Evolutionary conservation across 2,329 filamentous ascomycete species (phyloP).

Genomic region (Phyllosticta citribraziliensis): DNA sequence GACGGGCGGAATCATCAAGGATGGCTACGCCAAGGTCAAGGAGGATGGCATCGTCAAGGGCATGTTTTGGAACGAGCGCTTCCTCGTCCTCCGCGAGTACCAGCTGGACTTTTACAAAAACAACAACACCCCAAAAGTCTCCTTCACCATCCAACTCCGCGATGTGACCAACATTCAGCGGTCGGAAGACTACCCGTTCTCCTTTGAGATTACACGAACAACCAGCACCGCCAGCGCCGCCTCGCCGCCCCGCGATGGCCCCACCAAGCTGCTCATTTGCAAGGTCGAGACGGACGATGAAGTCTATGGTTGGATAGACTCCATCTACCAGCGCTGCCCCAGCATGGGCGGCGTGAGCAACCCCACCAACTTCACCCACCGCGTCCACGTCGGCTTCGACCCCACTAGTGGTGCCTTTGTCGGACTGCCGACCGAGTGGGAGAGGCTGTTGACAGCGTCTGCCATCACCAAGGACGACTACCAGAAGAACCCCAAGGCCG

Average conservation of each 20-base stretch:
- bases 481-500: constrained; percentile 72
- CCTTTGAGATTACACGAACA: constrained; percentile 82
- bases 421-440: constrained; percentile 91
- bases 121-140: constrained; percentile 69
- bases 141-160: constrained; percentile 74
- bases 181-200: constrained; percentile 82
- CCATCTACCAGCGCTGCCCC: constrained; percentile 91
- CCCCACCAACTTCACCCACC: constrained; percentile 94
- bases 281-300: constrained; percentile 94
- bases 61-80: constrained; percentile 82
- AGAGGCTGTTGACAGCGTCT: constrained; percentile 88
- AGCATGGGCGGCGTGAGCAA: constrained; percentile 98
- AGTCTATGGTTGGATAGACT: constrained; percentile 97
- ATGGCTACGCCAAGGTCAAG: constrained; percentile 78
- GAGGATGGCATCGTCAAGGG: constrained; percentile 80
- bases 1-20: constrained; percentile 34
- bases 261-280: constrained; percentile 76
- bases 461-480: constrained; percentile 98
- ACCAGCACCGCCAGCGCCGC: constrained; percentile 47
- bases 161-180: constrained; percentile 85
- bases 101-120: constrained; percentile 91
- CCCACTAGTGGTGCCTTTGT: constrained; percentile 91
- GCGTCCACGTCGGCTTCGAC: constrained; percentile 95
- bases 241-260: constrained; percentile 69
- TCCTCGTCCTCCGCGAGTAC: constrained; percentile 83